Percentiles rank a stretch among this genome's conserved stretches.
These are phyloP conservation scores for Lentinus tigrinus DNA, from an alignment of 768 basidiomycete genomes.

Conservation along the genomic window DNA sequence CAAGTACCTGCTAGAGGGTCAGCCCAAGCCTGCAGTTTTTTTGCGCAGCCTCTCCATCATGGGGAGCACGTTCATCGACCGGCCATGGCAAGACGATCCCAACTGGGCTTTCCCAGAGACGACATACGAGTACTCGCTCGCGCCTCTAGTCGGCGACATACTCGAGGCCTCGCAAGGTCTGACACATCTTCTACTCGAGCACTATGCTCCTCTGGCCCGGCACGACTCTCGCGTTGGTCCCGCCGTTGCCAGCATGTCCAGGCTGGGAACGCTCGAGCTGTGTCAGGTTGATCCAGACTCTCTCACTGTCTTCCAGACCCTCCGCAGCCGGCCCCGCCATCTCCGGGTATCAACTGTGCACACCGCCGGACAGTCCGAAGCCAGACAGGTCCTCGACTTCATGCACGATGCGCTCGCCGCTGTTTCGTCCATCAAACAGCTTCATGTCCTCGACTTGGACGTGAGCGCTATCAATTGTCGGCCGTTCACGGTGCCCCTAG, in stretches of 20 bases:
- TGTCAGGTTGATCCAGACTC: conserved; percentile 3
- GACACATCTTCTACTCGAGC: conserved; percentile 5
- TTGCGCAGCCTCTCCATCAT: conserved; percentile 12
- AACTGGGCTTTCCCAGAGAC: conserved; percentile 11
- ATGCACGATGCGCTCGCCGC: neutral
- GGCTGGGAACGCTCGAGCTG: neutral
- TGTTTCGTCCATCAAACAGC: neutral
- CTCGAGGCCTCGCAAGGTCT: conserved; percentile 1
- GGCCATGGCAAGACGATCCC: conserved; percentile 14
- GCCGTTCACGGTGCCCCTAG: neutral
- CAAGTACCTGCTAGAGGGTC: neutral
- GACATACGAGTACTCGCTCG: conserved; percentile 10
- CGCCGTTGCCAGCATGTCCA: conserved; percentile 5
- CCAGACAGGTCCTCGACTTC: neutral
- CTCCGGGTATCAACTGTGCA: neutral
- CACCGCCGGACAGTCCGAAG: neutral
- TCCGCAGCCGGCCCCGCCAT: conserved; percentile 1
- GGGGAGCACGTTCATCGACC: conserved; percentile 6
- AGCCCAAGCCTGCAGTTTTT: conserved; percentile 1
- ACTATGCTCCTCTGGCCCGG: neutral
- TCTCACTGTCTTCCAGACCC: neutral
- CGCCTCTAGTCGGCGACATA: conserved; percentile 8
- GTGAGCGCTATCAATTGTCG: neutral
- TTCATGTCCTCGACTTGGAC: conserved; percentile 8
- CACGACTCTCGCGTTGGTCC: conserved; percentile 4